Evolutionary conservation across 2,329 filamentous ascomycete genomes (phyloP).

Genomic region (Nemania sp.): DNA sequence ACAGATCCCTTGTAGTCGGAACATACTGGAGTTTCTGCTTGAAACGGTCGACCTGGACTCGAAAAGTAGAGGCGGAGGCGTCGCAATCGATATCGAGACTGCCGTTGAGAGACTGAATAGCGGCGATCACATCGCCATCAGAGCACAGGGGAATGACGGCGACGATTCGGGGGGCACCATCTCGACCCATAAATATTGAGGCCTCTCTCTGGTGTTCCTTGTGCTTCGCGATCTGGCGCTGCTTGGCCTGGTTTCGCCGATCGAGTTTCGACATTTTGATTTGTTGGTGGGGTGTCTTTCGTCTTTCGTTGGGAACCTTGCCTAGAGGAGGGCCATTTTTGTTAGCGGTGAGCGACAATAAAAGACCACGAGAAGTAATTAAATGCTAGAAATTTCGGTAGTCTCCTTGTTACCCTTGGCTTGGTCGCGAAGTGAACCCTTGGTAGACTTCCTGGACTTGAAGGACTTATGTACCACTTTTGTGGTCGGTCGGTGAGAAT

Average conservation of each 20-base stretch:
- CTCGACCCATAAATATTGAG: slow-evolving; percentile 80
- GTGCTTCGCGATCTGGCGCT: slow-evolving; percentile 82
- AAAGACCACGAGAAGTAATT: background rate
- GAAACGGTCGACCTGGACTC: slow-evolving; percentile 82
- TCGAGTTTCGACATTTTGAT: slow-evolving; percentile 98
- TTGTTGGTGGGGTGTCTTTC: slow-evolving; percentile 89
- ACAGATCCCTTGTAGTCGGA: slow-evolving; percentile 71
- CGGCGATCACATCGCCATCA: slow-evolving; percentile 68
- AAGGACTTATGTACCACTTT: slow-evolving; percentile 87
- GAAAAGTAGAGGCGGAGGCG: slow-evolving; percentile 60
- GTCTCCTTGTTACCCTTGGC: slow-evolving; percentile 74
- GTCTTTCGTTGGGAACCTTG: slow-evolving; percentile 81
- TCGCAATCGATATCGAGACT: slow-evolving; percentile 79
- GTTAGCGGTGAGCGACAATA: background rate
- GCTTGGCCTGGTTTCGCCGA: slow-evolving; percentile 90
- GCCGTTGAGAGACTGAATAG: slow-evolving; percentile 71
- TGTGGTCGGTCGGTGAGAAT: slow-evolving; percentile 91
- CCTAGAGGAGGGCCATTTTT: slow-evolving; percentile 56
- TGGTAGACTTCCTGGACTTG: slow-evolving; percentile 89
- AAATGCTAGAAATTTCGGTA: no score
- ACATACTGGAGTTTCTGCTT: slow-evolving; percentile 93
- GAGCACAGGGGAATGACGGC: slow-evolving; percentile 83
- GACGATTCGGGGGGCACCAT: slow-evolving; percentile 85
- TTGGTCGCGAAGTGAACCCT: slow-evolving; percentile 80
- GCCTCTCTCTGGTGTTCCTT: slow-evolving; percentile 78